Conservation (phyloP, 495 filamentous ascomycete species). For the Xylaria acuta region DNA sequence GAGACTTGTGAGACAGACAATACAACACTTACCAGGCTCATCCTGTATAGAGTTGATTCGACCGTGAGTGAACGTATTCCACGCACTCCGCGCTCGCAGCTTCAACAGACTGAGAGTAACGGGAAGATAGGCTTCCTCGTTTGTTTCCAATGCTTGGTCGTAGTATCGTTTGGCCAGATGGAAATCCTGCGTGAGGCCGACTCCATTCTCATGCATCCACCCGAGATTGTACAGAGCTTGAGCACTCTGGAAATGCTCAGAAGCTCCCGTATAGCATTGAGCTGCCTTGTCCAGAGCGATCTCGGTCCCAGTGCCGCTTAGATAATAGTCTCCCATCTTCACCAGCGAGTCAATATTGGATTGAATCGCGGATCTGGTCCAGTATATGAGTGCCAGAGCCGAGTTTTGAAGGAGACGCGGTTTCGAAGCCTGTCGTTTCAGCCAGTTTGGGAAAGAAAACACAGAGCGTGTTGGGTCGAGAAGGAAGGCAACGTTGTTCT, state of each 20-base stretch:
- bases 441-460: constrained; percentile 48
- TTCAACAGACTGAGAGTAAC: constrained; percentile 89
- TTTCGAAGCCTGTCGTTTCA: constrained; percentile 44
- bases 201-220: constrained; percentile 99
- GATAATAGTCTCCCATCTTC: constrained; percentile 98
- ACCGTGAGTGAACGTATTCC: constrained; percentile 92
- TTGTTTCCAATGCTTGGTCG: constrained; percentile 88
- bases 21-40: constrained; percentile 71
- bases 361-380: constrained; percentile 95
- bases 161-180: constrained; percentile 97
- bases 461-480: constrained; percentile 77
- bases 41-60: constrained; percentile 88
- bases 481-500: constrained; percentile 93
- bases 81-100: constrained; percentile 80
- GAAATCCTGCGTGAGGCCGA: constrained; percentile 93
- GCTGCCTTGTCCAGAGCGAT: constrained; percentile 86
- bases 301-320: constrained; percentile 76
- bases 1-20: not conserved
- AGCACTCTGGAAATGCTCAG: constrained; percentile 87
- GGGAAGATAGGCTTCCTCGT: constrained; percentile 91
- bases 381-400: constrained; percentile 85
- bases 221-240: constrained; percentile 97
- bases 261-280: constrained; percentile 88
- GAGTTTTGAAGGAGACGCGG: constrained; percentile 70
- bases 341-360: constrained; percentile 91